Evolutionary conservation across 305 asterid genomes (phyloP).

Genomic region (Solanum hybrid): DNA sequence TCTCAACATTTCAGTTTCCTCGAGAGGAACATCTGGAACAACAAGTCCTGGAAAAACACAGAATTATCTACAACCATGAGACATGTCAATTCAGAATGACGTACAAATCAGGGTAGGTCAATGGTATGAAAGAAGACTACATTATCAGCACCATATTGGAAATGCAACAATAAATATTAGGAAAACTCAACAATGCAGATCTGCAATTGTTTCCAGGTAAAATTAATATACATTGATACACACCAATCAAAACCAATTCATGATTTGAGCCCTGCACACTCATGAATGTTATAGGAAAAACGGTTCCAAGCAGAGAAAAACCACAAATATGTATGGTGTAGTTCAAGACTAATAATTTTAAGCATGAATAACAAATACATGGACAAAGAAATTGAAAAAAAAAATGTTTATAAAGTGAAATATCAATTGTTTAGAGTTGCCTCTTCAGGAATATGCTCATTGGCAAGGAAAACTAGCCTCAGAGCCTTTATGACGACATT

Average conservation of each 20-base stretch:
- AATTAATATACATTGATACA: neutral
- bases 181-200: neutral
- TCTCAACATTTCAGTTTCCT: constrained; percentile 77
- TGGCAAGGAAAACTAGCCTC: no score
- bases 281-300: no score
- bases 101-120: neutral
- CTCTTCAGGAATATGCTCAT: neutral
- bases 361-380: neutral
- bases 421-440: neutral
- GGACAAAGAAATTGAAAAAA: neutral
- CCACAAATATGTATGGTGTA: neutral
- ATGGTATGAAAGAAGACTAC: neutral
- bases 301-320: neutral
- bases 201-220: neutral
- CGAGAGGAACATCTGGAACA: constrained; percentile 92
- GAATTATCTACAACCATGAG: neutral
- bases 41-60: constrained; percentile 57
- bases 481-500: no score
- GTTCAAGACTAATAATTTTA: neutral
- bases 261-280: no score
- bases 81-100: neutral
- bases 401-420: neutral
- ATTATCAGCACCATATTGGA: neutral
- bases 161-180: neutral
- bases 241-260: neutral